Evolutionary conservation across 108 stramenopile genomes (phyloP), one percentile per base, ranked within the genome.

Genomic region (Cylindrotheca closterium): DNA sequence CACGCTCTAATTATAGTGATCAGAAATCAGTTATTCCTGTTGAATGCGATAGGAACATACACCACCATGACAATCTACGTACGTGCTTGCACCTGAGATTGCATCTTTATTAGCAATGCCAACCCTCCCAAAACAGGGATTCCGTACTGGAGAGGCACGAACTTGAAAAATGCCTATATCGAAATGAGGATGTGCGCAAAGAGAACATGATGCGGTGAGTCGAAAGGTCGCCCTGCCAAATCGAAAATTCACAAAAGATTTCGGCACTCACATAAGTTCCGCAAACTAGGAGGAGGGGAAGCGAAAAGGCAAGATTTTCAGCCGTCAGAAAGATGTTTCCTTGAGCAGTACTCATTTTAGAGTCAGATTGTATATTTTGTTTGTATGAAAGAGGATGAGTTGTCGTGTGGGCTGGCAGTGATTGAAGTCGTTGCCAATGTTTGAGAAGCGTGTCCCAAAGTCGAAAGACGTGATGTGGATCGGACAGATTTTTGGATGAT

Each of bases 281-380:
- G 42, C 75, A 77, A 17, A 83, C 77, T 8, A 52, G 5, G 48
- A 83, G 59, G 51, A 83, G 54, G 4, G 82, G 82, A 60, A 80
- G 30, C 4, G 82, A 59, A 49, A 83, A 80, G 2, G 79, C 82
- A 21, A 83, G 63, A 50, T 83, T 83, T 64, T 83, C 82, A 12
- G 63, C 67, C 12, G 82, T 83, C 33, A 83, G 31, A 32, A 83
- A 83, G 49, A 83, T 73, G 54, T 80, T 83, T 48, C 73, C 73
- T 27, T 45, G 65, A 0, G 64, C 22, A 47, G 54, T 46, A 48
- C 57, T 73, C 59, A 60, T 69, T 19, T 22, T 68, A 15, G 17
- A 8, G 25, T 29, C 4, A 18, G 28, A n/a, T n/a, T n/a, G n/a
- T n/a, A n/a, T n/a, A n/a, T n/a, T n/a, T n/a, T n/a, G n/a, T n/a